Evolutionary conservation across 306 rosid species (phyloP), one percentile per base, ranked within the genome.

Genomic region (Gillenia trifoliata): DNA sequence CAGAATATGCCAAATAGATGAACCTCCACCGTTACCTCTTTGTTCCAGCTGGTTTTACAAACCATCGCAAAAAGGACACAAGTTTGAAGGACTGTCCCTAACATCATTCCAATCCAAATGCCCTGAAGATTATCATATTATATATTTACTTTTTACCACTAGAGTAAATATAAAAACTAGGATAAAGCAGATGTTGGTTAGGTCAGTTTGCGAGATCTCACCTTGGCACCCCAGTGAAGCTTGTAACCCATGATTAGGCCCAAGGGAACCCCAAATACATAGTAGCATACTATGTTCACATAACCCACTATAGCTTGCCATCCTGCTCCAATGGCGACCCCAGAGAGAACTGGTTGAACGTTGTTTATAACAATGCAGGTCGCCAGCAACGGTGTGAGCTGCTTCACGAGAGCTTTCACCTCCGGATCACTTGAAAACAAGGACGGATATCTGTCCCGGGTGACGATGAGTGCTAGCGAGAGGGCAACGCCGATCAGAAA

Each of bases 231-330:
- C 72, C 80, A 30, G 28, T 81, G 59, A 29, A 91, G 67, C 40
- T 26, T 19, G 81, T 71, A 93, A 0, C 98, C 98, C 52, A 89
- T 6, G 3, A 84, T 0, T 6, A 93, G 89, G 8, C 98, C 97
- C 8, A 91, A 54, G 55, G 98, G 98, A 66, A 91, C 49, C 20
- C 97, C 97, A 71, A 93, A 57, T 0, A 84, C 11, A 64, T 93
- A 93, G 73, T 89, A 93, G 76, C 93, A 91, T 0, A 80, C 90
- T 55, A 89, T 28, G 72, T 91, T 91, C 0, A 93, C 88, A 69
- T 89, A 89, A 28, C 92, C 98, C 45, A 93, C 96, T 26, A 28
- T n/a, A n/a, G 85, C 66, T 43, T 93, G 97, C 97, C 98, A 93
- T 4, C 97, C 97, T 6, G 98, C 97, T 7, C 96, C 97, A 62